Evolutionary conservation across 495 filamentous ascomycete species (phyloP).

Genomic region (Lindgomyces ingoldianus): DNA sequence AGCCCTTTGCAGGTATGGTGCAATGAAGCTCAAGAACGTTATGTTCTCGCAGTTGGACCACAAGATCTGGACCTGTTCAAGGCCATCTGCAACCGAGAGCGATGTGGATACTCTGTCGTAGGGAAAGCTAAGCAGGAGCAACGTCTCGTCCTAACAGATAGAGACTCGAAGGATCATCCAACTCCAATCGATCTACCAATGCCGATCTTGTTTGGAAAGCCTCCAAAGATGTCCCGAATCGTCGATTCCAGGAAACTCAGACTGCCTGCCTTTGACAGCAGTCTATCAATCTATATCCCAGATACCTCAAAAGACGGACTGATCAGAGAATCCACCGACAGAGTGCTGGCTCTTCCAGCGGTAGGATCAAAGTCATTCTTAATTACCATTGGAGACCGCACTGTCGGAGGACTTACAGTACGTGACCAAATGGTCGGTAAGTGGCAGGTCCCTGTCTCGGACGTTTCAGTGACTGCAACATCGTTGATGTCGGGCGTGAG

Average conservation of each 20-base stretch:
- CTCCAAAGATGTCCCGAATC: slow-evolving; percentile 76
- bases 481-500: slow-evolving; percentile 69
- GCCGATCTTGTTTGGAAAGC: slow-evolving; percentile 87
- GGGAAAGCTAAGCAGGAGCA: slow-evolving; percentile 73
- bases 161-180: slow-evolving; percentile 73
- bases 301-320: slow-evolving; percentile 65
- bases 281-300: slow-evolving; percentile 62
- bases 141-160: slow-evolving; percentile 76
- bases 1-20: slow-evolving; percentile 97
- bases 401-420: slow-evolving; percentile 83
- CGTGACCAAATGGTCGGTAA: slow-evolving; percentile 95
- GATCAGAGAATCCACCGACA: slow-evolving; percentile 70
- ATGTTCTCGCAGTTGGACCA: slow-evolving; percentile 79
- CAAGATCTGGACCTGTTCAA: slow-evolving; percentile 81
- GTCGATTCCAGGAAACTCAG: slow-evolving; percentile 72
- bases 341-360: slow-evolving; percentile 80
- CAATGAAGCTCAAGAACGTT: slow-evolving; percentile 93
- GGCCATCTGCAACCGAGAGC: slow-evolving; percentile 78
- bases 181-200: slow-evolving; percentile 88
- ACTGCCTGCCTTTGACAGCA: slow-evolving; percentile 72
- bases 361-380: slow-evolving; percentile 96
- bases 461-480: slow-evolving; percentile 87
- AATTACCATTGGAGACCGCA: slow-evolving; percentile 93
- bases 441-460: slow-evolving; percentile 94
- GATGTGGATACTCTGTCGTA: slow-evolving; percentile 92